Evolutionary conservation across 768 basidiomycete species (phyloP), one percentile per base, ranked within the genome.

Genomic region (Boletus vermiculosoides): DNA sequence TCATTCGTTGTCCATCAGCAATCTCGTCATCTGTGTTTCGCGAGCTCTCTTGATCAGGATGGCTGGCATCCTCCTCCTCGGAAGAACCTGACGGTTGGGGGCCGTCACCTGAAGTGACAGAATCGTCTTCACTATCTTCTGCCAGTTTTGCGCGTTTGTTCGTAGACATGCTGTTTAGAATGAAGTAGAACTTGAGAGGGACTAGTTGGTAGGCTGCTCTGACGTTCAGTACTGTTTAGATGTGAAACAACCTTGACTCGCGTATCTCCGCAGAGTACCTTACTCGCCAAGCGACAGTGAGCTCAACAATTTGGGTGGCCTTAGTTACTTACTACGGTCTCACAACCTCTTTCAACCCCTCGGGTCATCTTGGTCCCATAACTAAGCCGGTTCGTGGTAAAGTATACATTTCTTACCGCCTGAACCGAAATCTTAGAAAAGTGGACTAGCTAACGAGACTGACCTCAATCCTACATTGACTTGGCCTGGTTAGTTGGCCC

Each of bases 21-120:
- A 90, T 83, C 66, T 90, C 87, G 62, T 87, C 86, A 10, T 83
- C 85, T 20, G 84, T 86, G 63, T 85, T 79, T 20, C 69, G 68
- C 20, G 73, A 75, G 39, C 53, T 61, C 36, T 59, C 65, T 46
- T 68, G 64, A 59, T 72, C 61, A 33, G 40, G 15, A 30, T 48
- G 50, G 37, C 47, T 42, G 34, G 34, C 25, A 33, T 60, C 37
- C 39, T 57, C 63, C 5, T 31, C 51, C 23, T 59, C 60, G 30
- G 62, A 63, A 50, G 58, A 55, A 50, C 47, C 42, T 37, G 62
- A 52, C 51, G 42, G 34, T 39, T 50, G 57, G 15, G 49, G 13
- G 39, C 53, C 58, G 45, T 54, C 52, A 25, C 36, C 48, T 30
- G 61, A 54, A 51, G 40, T 13, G 31, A 49, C 33, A 36, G 56